Evolutionary conservation across 495 filamentous ascomycete species (phyloP).

Genomic region (Penicillium manginii): DNA sequence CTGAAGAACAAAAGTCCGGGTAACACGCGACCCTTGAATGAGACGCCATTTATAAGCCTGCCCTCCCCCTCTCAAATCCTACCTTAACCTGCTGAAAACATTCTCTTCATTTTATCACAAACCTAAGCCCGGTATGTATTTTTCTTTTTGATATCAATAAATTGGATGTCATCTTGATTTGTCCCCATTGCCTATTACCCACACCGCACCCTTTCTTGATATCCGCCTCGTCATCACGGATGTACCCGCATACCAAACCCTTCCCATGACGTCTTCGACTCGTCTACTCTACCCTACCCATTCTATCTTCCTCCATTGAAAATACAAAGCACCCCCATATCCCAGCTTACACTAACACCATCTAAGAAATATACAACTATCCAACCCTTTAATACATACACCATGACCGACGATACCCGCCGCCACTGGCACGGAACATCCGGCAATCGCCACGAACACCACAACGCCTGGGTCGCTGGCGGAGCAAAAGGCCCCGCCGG

Average conservation of each 20-base stretch:
- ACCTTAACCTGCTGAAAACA: background rate
- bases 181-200: too few species aligned
- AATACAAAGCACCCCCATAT: background rate
- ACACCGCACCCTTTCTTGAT: too few species aligned
- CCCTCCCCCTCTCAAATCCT: too few species aligned
- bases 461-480: conserved; percentile 48
- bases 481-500: conserved; percentile 31
- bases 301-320: background rate
- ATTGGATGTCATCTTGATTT: too few species aligned
- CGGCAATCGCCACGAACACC: conserved; percentile 47
- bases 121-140: background rate
- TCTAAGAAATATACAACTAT: conserved; percentile 14
- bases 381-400: background rate
- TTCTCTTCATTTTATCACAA: background rate
- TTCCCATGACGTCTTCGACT: background rate
- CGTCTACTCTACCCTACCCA: background rate
- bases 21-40: too few species aligned
- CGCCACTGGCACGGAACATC: conserved; percentile 47
- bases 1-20: too few species aligned
- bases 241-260: background rate
- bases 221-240: too few species aligned
- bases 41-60: too few species aligned
- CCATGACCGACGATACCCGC: conserved; percentile 30
- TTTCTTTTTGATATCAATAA: too few species aligned
- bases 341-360: background rate